Evolutionary conservation across 169 alveolate species (phyloP).

Genomic region (Plasmodium cynomolgi): DNA sequence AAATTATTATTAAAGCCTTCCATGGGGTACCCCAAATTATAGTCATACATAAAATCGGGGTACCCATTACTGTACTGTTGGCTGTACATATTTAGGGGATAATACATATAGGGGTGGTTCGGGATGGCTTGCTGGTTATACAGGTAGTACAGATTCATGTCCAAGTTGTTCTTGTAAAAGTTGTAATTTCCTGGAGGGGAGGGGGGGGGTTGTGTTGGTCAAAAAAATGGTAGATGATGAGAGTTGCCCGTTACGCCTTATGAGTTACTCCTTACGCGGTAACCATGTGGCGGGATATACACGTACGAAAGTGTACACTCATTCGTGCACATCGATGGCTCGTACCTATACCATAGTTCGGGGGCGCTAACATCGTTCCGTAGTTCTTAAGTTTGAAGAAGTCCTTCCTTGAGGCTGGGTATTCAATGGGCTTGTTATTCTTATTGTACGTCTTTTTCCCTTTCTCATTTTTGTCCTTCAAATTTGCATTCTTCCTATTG

Average conservation of each 20-base stretch:
- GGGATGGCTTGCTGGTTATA: slow-evolving; percentile 27
- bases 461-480: slow-evolving; percentile 53
- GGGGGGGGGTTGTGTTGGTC: background rate
- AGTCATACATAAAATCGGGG: slow-evolving; percentile 50
- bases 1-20: slow-evolving; percentile 1
- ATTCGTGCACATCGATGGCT: background rate
- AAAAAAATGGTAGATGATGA: background rate
- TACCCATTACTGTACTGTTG: slow-evolving; percentile 25
- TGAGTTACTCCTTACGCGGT: background rate
- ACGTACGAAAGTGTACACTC: background rate
- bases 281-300: background rate
- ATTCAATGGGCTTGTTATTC: slow-evolving; percentile 19
- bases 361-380: slow-evolving; percentile 3
- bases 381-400: slow-evolving; percentile 27
- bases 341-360: slow-evolving; percentile 25
- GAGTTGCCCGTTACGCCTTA: background rate
- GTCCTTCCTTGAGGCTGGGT: slow-evolving; percentile 10
- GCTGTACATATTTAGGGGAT: slow-evolving; percentile 17
- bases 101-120: slow-evolving; percentile 23
- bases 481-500: slow-evolving; percentile 22
- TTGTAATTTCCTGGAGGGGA: slow-evolving; percentile 25
- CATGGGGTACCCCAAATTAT: slow-evolving; percentile 27
- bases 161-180: slow-evolving; percentile 44
- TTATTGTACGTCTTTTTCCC: slow-evolving; percentile 49
- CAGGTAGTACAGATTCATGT: slow-evolving; percentile 51